Conservation (phyloP, 208 protist genomes). For the Porcisia hertigi region DNA sequence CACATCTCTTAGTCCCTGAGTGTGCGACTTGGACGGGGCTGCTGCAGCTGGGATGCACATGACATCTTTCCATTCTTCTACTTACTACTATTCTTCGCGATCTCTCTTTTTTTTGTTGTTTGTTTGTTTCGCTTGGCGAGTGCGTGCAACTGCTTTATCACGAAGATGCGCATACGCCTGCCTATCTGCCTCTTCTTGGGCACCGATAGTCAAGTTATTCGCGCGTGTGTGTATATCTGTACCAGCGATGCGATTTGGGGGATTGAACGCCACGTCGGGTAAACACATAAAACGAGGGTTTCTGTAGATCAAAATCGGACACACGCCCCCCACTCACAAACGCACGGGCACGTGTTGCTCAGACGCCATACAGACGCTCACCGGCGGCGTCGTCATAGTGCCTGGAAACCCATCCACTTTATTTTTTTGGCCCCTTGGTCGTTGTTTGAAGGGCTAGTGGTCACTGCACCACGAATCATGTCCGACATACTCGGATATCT, state of each 20-base stretch:
- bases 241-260: too few species aligned
- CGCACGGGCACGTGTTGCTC: slow-evolving; percentile 1
- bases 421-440: neutral
- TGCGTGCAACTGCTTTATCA: too few species aligned
- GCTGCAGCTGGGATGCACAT: neutral
- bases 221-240: too few species aligned
- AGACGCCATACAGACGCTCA: neutral
- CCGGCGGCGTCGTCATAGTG: neutral
- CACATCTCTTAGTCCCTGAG: neutral
- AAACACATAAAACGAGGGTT: too few species aligned
- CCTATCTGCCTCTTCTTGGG: too few species aligned
- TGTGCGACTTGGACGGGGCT: neutral
- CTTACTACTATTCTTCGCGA: neutral
- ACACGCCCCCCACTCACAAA: slow-evolving; percentile 13
- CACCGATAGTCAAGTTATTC: too few species aligned
- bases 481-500: slow-evolving; percentile 60
- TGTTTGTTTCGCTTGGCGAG: too few species aligned
- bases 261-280: too few species aligned
- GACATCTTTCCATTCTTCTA: neutral
- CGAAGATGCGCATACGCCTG: too few species aligned
- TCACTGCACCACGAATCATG: slow-evolving; percentile 31
- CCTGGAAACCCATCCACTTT: neutral
- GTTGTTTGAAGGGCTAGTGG: neutral
- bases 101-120: too few species aligned
- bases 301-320: neutral